A percentile compares a stretch with the other conserved stretches of the same genome.
These are phyloP conservation scores for Thymus quinquecostatus DNA, from an alignment of 257 asterid species.

Conservation along the genomic window DNA sequence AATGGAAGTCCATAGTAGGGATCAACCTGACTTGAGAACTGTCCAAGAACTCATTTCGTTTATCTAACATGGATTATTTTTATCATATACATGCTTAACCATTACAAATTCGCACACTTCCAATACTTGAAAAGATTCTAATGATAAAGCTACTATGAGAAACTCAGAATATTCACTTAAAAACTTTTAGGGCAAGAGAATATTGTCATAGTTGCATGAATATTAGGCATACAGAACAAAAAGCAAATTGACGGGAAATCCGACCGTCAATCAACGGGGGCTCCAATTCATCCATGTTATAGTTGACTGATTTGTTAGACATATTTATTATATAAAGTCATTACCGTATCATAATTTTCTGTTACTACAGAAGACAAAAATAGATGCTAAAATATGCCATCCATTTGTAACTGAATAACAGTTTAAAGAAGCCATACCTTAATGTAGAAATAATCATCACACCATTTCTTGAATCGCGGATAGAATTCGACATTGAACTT, in stretches of 20 bases:
- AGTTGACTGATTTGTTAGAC: not conserved
- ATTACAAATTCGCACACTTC: not conserved
- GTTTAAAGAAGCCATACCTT: constrained; percentile 53
- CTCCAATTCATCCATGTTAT: not conserved
- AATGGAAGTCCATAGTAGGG: too few relatives aligned
- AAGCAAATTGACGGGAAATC: not conserved
- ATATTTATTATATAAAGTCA: not conserved
- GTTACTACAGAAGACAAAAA: not conserved
- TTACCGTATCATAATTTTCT: not conserved
- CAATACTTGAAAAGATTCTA: too few relatives aligned
- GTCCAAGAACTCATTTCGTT: not conserved
- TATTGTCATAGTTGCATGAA: not conserved
- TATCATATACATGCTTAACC: not conserved
- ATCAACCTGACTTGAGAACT: not conserved
- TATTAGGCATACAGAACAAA: not conserved
- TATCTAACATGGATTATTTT: not conserved
- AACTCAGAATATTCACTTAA: not conserved
- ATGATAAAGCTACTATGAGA: not conserved
- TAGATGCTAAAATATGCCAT: constrained; percentile 19
- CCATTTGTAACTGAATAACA: constrained; percentile 24
- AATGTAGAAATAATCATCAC: constrained; percentile 95
- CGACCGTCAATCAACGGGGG: not conserved
- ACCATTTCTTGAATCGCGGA: constrained; percentile 98
- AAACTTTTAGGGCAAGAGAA: not conserved
- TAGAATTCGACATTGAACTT: constrained; percentile 83